These are phyloP conservation scores for Phytophthora melonis DNA, from an alignment of 352 stramenopile species.

Conservation along the genomic window DNA sequence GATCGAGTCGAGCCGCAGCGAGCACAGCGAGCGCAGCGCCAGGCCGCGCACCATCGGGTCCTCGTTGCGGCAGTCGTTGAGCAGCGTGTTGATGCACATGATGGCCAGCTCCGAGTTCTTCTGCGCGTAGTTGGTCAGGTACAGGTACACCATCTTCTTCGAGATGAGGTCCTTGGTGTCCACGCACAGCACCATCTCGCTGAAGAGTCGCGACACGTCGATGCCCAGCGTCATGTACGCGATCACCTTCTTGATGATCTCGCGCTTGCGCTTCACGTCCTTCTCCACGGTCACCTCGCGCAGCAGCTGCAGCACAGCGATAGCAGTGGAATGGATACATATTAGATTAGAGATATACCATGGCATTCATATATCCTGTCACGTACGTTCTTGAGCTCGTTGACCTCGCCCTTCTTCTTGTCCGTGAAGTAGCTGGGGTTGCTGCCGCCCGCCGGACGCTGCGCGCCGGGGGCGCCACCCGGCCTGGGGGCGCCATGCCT, in stretches of 20 bases:
- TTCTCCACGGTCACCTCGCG: constrained; percentile 97
- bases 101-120: constrained; percentile 99
- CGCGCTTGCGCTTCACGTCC: constrained; percentile 97
- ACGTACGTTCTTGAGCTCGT: constrained; percentile 94
- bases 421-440: constrained; percentile 89
- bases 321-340: too few species aligned
- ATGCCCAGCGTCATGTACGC: constrained; percentile 99
- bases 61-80: constrained; percentile 99
- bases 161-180: constrained; percentile 99
- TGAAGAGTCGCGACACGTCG: constrained; percentile 99
- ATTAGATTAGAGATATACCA: constrained; percentile 4
- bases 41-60: constrained; percentile 99
- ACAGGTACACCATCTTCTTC: constrained; percentile 99
- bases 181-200: constrained; percentile 98
- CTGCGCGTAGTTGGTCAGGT: constrained; percentile 98
- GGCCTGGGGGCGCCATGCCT: constrained; percentile 29
- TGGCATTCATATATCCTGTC: not conserved
- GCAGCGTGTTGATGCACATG: constrained; percentile 99
- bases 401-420: constrained; percentile 97
- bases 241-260: constrained; percentile 99
- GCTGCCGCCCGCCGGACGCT: constrained; percentile 38
- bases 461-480: constrained; percentile 19
- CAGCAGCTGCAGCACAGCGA: constrained; percentile 74
- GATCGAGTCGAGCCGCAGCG: constrained; percentile 96
- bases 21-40: constrained; percentile 97